These are phyloP conservation scores for Shiraia bambusicola DNA, from an alignment of 2,329 filamentous ascomycete genomes.

Conservation along the genomic window DNA sequence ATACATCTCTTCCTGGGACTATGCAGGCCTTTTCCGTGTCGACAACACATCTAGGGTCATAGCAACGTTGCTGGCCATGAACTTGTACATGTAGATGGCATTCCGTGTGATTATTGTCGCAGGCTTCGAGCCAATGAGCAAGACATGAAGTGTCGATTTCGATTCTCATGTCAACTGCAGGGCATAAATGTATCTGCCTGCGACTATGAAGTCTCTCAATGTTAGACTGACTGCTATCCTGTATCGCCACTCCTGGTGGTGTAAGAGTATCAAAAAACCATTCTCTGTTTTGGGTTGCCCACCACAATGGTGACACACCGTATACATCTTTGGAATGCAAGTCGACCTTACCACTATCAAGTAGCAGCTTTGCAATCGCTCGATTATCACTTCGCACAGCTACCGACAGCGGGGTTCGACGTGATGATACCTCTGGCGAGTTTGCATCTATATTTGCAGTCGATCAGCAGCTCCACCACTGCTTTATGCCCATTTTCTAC, in stretches of 20 bases:
- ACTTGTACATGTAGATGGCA: neutral
- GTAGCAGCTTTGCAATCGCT: slow-evolving; percentile 7
- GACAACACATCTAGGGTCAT: slow-evolving; percentile 5
- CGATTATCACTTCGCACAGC: slow-evolving; percentile 1
- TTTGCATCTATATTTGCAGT: slow-evolving; percentile 3
- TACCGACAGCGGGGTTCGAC: neutral
- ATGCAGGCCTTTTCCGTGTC: slow-evolving; percentile 6
- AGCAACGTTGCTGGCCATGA: slow-evolving; percentile 1
- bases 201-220: slow-evolving; percentile 4
- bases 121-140: slow-evolving; percentile 5
- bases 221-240: slow-evolving; percentile 1
- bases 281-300: slow-evolving; percentile 3
- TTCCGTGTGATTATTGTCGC: slow-evolving; percentile 2
- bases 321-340: slow-evolving; percentile 6
- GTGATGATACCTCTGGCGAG: slow-evolving; percentile 4
- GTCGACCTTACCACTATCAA: slow-evolving; percentile 9
- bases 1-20: slow-evolving; percentile 5
- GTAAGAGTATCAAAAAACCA: too few relatives aligned
- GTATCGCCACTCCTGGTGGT: too few relatives aligned
- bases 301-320: slow-evolving; percentile 7
- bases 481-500: slow-evolving; percentile 2
- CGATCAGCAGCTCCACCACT: slow-evolving; percentile 1
- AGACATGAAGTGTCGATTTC: slow-evolving; percentile 4
- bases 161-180: neutral
- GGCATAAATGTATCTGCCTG: neutral